Evolutionary conservation across 2,329 filamentous ascomycete genomes (phyloP).

Genomic region (Dryadomyces quercivorus): DNA sequence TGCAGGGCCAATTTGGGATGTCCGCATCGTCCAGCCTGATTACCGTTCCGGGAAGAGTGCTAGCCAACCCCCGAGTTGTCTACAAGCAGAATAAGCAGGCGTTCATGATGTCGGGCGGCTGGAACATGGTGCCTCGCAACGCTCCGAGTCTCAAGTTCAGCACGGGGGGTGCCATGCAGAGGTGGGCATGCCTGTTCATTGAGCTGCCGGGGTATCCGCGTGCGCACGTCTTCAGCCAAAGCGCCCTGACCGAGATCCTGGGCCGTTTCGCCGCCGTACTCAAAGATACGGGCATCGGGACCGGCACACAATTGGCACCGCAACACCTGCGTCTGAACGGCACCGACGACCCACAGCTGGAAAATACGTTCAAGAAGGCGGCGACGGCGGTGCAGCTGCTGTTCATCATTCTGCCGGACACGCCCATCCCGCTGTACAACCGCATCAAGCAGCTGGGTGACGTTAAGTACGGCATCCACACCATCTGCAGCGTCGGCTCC

Average conservation of each 20-base stretch:
- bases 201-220: slow-evolving; percentile 7
- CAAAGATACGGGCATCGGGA: slow-evolving; percentile 8
- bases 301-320: background rate
- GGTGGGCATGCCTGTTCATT: slow-evolving; percentile 26
- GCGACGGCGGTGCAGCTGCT: slow-evolving; percentile 26
- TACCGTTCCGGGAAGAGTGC: slow-evolving; percentile 49
- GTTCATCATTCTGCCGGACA: slow-evolving; percentile 43
- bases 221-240: background rate
- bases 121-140: slow-evolving; percentile 39
- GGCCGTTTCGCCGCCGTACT: slow-evolving; percentile 3
- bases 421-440: slow-evolving; percentile 42
- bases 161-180: slow-evolving; percentile 22
- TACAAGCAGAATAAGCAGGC: slow-evolving; percentile 29
- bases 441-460: slow-evolving; percentile 58
- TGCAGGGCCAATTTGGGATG: slow-evolving; percentile 38
- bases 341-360: slow-evolving; percentile 4
- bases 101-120: slow-evolving; percentile 29
- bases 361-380: background rate
- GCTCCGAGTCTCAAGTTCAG: slow-evolving; percentile 30
- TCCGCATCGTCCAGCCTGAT: slow-evolving; percentile 33
- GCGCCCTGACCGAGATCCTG: background rate
- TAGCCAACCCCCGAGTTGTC: slow-evolving; percentile 27
- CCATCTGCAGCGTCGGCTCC: slow-evolving; percentile 45
- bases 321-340: background rate
- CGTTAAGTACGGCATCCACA: slow-evolving; percentile 52